Evolutionary conservation across 2,329 filamentous ascomycete species (phyloP).

Genomic region (Colletotrichum musae): DNA sequence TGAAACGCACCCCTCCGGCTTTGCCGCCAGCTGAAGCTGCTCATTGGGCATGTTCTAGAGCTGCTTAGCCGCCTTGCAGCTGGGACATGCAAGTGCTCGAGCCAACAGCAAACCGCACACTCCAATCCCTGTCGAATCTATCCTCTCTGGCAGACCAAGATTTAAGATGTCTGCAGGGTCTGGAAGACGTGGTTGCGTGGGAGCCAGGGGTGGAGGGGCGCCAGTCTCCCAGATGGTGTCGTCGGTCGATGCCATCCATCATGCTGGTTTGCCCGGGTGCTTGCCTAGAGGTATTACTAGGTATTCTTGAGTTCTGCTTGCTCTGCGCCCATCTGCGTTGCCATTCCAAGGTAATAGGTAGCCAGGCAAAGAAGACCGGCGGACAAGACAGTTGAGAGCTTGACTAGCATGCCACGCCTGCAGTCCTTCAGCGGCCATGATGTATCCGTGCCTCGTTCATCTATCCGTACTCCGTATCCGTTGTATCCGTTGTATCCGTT

Average conservation of each 20-base stretch:
- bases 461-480: too few relatives aligned
- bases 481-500: too few relatives aligned
- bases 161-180: slow-evolving; percentile 42
- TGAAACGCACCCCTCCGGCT: slow-evolving; percentile 40
- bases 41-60: slow-evolving; percentile 40
- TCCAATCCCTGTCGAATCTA: slow-evolving; percentile 35
- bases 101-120: slow-evolving; percentile 38
- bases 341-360: too few relatives aligned
- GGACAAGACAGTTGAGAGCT: too few relatives aligned
- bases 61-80: slow-evolving; percentile 44
- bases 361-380: too few relatives aligned
- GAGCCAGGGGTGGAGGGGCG: slow-evolving; percentile 22
- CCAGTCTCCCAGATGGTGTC: not conserved
- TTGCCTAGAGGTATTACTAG: too few relatives aligned
- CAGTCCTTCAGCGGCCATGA: too few relatives aligned
- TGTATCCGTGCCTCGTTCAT: too few relatives aligned
- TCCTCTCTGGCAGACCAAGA: slow-evolving; percentile 35
- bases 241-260: slow-evolving; percentile 6
- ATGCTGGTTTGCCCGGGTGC: slow-evolving; percentile 3
- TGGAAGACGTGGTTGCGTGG: slow-evolving; percentile 33
- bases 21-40: not conserved
- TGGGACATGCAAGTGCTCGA: slow-evolving; percentile 43
- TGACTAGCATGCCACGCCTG: too few relatives aligned
- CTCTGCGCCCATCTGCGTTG: too few relatives aligned
- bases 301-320: too few relatives aligned